Conservation (phyloP, 179 eudicot species). For the Heliamphora ciliata region DNA sequence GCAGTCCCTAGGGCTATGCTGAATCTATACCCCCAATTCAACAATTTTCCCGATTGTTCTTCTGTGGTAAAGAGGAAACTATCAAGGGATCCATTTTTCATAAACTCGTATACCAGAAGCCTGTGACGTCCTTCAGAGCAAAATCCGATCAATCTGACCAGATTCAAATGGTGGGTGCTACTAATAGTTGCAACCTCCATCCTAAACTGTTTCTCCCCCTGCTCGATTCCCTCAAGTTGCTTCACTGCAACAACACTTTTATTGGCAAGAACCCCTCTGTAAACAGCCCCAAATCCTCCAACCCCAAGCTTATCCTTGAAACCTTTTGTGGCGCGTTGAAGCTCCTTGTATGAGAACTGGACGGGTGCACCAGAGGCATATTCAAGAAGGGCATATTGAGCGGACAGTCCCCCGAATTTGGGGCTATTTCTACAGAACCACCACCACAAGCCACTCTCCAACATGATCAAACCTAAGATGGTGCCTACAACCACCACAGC, state of each 20-base stretch:
- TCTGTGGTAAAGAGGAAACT: constrained; percentile 45
- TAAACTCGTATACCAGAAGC: constrained; percentile 76
- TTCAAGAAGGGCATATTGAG: constrained; percentile 66
- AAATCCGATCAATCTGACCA: constrained; percentile 72
- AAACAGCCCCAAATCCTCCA: constrained; percentile 85
- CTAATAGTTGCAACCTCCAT: constrained; percentile 94
- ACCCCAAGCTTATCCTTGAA: constrained; percentile 82
- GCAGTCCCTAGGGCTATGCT: constrained; percentile 78
- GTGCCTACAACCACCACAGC: constrained; percentile 40
- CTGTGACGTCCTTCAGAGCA: constrained; percentile 80
- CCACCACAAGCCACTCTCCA: constrained; percentile 59
- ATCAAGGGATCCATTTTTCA: constrained; percentile 82
- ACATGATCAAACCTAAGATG: constrained; percentile 28
- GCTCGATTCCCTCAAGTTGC: constrained; percentile 81
- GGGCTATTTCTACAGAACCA: constrained; percentile 58
- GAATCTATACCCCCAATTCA: constrained; percentile 64
- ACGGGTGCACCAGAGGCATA: constrained; percentile 86
- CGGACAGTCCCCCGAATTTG: constrained; percentile 43
- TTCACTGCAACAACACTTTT: constrained; percentile 60
- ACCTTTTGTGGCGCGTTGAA: constrained; percentile 57
- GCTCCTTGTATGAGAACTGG: constrained; percentile 66
- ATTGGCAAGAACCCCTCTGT: constrained; percentile 60
- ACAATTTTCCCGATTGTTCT: constrained; percentile 32
- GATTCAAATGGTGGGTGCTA: constrained; percentile 79
- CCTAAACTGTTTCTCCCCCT: constrained; percentile 87